Evolutionary conservation across 2,329 filamentous ascomycete species (phyloP).

Genomic region (Alternaria dauci): DNA sequence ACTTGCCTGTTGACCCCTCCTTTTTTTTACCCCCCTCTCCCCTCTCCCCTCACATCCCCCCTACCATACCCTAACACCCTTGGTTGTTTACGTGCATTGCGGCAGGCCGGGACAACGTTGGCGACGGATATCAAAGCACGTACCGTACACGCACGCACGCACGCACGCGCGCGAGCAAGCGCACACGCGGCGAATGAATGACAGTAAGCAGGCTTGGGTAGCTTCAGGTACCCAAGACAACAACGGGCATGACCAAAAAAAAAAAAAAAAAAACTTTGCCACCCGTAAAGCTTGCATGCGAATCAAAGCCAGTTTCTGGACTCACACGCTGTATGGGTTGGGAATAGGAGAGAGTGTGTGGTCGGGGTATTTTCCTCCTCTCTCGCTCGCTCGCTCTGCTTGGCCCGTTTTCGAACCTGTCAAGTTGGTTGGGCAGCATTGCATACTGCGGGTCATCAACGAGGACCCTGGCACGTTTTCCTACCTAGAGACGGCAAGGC

Average conservation of each 20-base stretch:
- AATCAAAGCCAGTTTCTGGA: not conserved
- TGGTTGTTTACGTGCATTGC: not conserved
- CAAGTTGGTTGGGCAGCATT: slow-evolving; percentile 15
- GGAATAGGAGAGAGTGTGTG: not conserved
- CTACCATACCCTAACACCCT: not conserved
- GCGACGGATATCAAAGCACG: not conserved
- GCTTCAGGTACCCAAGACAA: too few relatives aligned
- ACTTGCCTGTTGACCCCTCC: too few relatives aligned
- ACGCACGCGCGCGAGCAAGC: too few relatives aligned
- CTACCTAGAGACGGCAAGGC: slow-evolving; percentile 1
- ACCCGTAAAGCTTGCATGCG: too few relatives aligned
- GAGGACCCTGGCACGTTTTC: not conserved
- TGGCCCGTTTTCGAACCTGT: not conserved
- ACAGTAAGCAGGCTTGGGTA: too few relatives aligned
- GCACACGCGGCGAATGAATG: not conserved
- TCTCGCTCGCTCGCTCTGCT: too few relatives aligned
- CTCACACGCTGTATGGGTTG: not conserved
- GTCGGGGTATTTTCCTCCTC: not conserved
- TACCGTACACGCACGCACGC: not conserved
- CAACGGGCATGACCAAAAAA: too few relatives aligned
- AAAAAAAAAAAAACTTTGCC: too few relatives aligned
- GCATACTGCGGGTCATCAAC: slow-evolving; percentile 12
- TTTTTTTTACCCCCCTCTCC: too few relatives aligned
- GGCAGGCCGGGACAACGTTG: slow-evolving; percentile 6
- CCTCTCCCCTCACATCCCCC: too few relatives aligned